Base-by-base conservation (phyloP, 306 rosid species). In the Quercus aquifolioides region DNA sequence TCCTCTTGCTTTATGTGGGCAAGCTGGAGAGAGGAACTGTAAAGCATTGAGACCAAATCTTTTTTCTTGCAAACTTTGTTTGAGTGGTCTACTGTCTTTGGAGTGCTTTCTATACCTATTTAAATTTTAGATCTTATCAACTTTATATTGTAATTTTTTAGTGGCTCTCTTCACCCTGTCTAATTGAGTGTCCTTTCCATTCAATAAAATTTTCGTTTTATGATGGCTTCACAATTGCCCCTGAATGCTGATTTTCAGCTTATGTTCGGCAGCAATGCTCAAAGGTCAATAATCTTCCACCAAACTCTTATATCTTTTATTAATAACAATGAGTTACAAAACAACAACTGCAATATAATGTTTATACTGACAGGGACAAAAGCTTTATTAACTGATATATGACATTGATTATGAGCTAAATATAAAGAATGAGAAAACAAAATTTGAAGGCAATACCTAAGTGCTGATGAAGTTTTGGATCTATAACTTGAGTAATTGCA, bases 381-480 rank as follows among this genome's bases (percentile, higher is more conserved):
- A 63, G 12, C 69, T 26, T 76, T 49, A 43, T 75, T 11, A 15
- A 55, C 72, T 76, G 20, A 76, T 3, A 59, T 23, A 62, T 12
- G 62, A 60, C 60, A 76, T 62, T 23, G 6, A 5, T 76, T 30
- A 51, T 35, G 14, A 67, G 76, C 59, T 30, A n/a, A 58, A n/a
- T 73, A 76, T 15, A 80, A 21, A 73, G 76, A 76, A 80, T 71
- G 67, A 5, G 21, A 49, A 81, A 81, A 70, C 30, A 21, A 69
- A 75, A 20, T 71, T 35, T 57, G 26, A 71, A 73, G 83, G 65
- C 75, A 84, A 78, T 96, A 93, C 99, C 98, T 82, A 96, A 79
- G 85, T 96, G 99, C 77, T 93, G 82, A 87, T 96, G 99, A 87
- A 96, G 99, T 84, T 96, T 96, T 55, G 99, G 99, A 81, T 96